These are phyloP conservation scores for Neospora caninum DNA, from an alignment of 169 alveolate genomes.

Conservation along the genomic window DNA sequence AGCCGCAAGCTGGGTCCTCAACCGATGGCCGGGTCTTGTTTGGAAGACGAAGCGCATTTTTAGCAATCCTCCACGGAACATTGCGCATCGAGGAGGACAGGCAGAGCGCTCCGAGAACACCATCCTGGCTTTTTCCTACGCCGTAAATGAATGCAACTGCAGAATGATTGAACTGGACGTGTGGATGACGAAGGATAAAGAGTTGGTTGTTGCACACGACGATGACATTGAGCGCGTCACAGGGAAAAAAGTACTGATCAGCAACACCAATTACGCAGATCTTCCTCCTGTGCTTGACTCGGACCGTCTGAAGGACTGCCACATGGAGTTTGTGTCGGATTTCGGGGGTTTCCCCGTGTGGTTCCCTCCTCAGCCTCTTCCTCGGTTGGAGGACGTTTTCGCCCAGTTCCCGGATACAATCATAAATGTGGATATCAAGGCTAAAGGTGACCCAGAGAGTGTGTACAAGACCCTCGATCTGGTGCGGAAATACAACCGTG, in stretches of 20 bases:
- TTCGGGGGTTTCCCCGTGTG: neutral
- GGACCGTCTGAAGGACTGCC: neutral
- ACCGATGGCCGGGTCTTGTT: neutral
- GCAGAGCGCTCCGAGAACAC: constrained; percentile 74
- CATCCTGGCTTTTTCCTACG: constrained; percentile 64
- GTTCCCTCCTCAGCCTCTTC: constrained; percentile 5
- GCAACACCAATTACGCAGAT: constrained; percentile 16
- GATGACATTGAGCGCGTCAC: constrained; percentile 53
- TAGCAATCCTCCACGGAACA: constrained; percentile 9
- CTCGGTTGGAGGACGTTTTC: constrained; percentile 31
- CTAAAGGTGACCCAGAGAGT: neutral
- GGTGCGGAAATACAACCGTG: constrained; percentile 14
- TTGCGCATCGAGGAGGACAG: constrained; percentile 74
- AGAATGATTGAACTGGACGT: constrained; percentile 75
- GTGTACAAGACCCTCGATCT: neutral
- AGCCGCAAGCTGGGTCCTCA: neutral
- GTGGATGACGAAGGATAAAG: constrained; percentile 70
- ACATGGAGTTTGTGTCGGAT: constrained; percentile 34
- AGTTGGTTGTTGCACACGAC: constrained; percentile 70
- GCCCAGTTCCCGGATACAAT: neutral
- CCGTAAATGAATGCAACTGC: constrained; percentile 66
- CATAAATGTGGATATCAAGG: constrained; percentile 3
- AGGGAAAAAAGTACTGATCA: constrained; percentile 39
- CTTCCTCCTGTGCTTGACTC: constrained; percentile 22
- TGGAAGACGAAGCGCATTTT: constrained; percentile 19